Conservation (phyloP, 2,329 filamentous ascomycete genomes). For the Dichotomopilus funicola region DNA sequence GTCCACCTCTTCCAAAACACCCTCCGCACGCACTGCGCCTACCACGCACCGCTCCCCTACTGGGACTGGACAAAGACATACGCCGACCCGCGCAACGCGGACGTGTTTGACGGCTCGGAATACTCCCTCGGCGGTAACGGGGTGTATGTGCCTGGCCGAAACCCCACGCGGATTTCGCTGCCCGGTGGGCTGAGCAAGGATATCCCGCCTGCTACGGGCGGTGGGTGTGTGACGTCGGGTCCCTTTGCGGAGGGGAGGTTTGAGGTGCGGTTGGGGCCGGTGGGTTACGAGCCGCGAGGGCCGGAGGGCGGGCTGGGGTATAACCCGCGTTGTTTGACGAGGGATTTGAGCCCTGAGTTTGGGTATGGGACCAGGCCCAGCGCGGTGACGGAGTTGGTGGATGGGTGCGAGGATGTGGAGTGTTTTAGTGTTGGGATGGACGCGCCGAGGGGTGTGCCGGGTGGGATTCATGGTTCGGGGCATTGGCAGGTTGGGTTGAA, state of each 20-base stretch:
- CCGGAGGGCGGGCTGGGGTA: constrained; percentile 15
- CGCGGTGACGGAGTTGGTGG: constrained; percentile 10
- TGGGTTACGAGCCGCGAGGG: constrained; percentile 7
- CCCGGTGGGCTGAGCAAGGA: not conserved
- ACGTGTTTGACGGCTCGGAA: constrained; percentile 17
- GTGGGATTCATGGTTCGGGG: constrained; percentile 12
- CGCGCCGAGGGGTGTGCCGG: not conserved
- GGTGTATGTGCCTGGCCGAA: constrained; percentile 1
- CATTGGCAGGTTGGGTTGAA: constrained; percentile 16
- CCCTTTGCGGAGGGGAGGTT: constrained; percentile 12
- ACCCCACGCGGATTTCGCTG: not conserved
- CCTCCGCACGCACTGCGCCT: constrained; percentile 1
- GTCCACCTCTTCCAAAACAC: constrained; percentile 8
- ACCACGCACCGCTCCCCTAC: constrained; percentile 25
- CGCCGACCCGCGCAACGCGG: constrained; percentile 8
- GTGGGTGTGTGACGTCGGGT: constrained; percentile 15
- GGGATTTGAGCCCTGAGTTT: constrained; percentile 13
- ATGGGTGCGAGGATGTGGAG: constrained; percentile 6
- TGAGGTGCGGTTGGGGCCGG: constrained; percentile 14
- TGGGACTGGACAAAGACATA: constrained; percentile 28
- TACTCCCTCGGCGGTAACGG: constrained; percentile 18
- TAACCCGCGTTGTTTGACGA: constrained; percentile 19
- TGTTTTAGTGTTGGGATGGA: constrained; percentile 10
- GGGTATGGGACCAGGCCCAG: constrained; percentile 7
- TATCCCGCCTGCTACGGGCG: constrained; percentile 16